Evolutionary conservation across 148 eudicot species (phyloP).

Genomic region (Limonium bicolor): DNA sequence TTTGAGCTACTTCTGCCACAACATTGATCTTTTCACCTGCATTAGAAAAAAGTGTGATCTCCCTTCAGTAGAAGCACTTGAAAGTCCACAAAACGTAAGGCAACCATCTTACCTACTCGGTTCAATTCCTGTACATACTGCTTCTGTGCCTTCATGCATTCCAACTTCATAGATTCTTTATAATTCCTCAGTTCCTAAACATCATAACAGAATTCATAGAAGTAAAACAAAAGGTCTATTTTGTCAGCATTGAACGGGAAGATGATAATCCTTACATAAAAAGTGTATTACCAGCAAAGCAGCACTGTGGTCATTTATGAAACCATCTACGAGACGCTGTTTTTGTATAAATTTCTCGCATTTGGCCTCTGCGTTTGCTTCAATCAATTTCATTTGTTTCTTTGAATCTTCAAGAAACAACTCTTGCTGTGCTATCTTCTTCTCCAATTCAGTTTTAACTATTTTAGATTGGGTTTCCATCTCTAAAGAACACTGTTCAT

Average conservation of each 20-base stretch:
- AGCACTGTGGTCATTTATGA: constrained; percentile 46
- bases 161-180: constrained; percentile 60
- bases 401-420: constrained; percentile 28
- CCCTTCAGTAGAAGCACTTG: too few species aligned
- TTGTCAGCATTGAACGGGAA: constrained; percentile 2
- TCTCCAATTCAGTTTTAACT: constrained; percentile 32
- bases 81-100: too few species aligned
- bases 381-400: constrained; percentile 40
- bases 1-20: constrained; percentile 29
- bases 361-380: constrained; percentile 31
- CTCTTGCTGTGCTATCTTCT: constrained; percentile 37
- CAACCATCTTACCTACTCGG: constrained; percentile 36
- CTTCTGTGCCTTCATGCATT: constrained; percentile 42
- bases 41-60: too few species aligned
- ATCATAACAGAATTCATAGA: constrained; percentile 8
- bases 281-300: constrained; percentile 45
- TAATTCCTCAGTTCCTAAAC: constrained; percentile 65
- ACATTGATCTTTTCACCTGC: constrained; percentile 45
- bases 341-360: constrained; percentile 44
- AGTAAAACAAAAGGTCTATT: constrained; percentile 1
- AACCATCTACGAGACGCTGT: constrained; percentile 33
- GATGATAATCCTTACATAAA: not conserved
- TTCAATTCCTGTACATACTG: constrained; percentile 49
- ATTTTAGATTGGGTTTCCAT: constrained; percentile 27
- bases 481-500: constrained; percentile 28